Evolutionary conservation across 176 grass and related monocot species (phyloP), one percentile per base, ranked within the genome.

Genomic region (Pharus latifolius): DNA sequence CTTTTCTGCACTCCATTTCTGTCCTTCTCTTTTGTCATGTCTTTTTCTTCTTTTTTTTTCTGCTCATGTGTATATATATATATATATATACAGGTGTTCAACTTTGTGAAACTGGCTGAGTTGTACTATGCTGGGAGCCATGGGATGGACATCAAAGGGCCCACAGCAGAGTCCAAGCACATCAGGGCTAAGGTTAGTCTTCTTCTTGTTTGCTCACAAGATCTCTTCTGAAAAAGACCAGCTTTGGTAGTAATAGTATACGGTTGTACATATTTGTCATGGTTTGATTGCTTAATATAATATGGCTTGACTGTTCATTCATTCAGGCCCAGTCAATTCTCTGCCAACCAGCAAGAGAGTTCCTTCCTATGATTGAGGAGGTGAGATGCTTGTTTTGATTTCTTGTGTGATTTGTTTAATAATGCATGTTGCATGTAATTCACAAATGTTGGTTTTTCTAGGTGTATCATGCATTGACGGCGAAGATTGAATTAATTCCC

Each of bases 91-190:
- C 50, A 94, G 91, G 86, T 94, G 61, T 84, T 83, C 12, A 60
- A 43, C 34, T 94, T 94, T 47, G 91, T 94, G 65, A 16, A 76
- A 31, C 61, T 94, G n/a, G 32, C 31, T 28, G 86, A 94, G 63
- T 66, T 94, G 42, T 94, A 89, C 82, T 94, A 94, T 69, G 91
- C 91, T 34, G 91, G 91, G 15, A 94, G 91, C 86, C 91, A 94
- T 55, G 91, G 91, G 50, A 94, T 94, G 91, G 91, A 94, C 91
- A 94, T 94, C 59, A 54, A 43, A 81, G 91, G 86, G 10, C 91
- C 91, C 79, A 49, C 43, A 24, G 67, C 72, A 56, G 47, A 13
- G 69, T 38, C 72, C 60, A 69, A 45, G 59, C 43, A 62, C 40
- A 53, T 72, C 18, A 64, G 70, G 15, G 35, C 53, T 40, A 69